Percentiles rank a stretch among this genome's conserved stretches.
These are phyloP conservation scores for Tardiomyces blankii DNA, from an alignment of 1,139 yeast genomes.

Conservation along the genomic window DNA sequence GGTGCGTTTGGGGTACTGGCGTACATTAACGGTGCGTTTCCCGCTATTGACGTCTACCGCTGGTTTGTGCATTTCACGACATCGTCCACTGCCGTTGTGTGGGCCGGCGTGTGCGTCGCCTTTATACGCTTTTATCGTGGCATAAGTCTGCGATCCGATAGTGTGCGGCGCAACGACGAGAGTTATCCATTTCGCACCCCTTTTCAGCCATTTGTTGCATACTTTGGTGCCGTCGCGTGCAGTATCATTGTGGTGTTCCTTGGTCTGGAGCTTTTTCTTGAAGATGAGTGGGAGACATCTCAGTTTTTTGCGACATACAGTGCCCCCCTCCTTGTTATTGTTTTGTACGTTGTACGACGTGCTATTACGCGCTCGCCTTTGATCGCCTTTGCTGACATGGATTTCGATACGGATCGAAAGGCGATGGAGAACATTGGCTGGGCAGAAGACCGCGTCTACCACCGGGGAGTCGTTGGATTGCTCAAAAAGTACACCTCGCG, in stretches of 20 bases:
- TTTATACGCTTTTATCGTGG: slow-evolving; percentile 64
- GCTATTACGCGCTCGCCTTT: slow-evolving; percentile 40
- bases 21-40: slow-evolving; percentile 45
- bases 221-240: slow-evolving; percentile 52
- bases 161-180: slow-evolving; percentile 19
- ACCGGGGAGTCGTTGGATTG: not conserved
- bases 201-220: slow-evolving; percentile 66
- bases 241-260: slow-evolving; percentile 44
- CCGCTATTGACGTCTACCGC: slow-evolving; percentile 56
- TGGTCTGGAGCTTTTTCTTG: slow-evolving; percentile 57
- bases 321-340: slow-evolving; percentile 42
- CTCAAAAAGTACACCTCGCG: too few relatives aligned
- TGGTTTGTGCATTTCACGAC: slow-evolving; percentile 55
- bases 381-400: slow-evolving; percentile 55
- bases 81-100: slow-evolving; percentile 60
- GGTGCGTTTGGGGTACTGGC: slow-evolving; percentile 52
- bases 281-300: slow-evolving; percentile 49
- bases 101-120: slow-evolving; percentile 75
- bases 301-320: slow-evolving; percentile 64
- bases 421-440: slow-evolving; percentile 36
- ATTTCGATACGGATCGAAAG: slow-evolving; percentile 68
- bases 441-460: slow-evolving; percentile 27
- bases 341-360: slow-evolving; percentile 47
- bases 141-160: slow-evolving; percentile 39
- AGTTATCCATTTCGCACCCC: slow-evolving; percentile 65